phyloP scores from a whole-genome alignment of 805 yeast genomes.

The Lipomyces oligophaga region DNA sequence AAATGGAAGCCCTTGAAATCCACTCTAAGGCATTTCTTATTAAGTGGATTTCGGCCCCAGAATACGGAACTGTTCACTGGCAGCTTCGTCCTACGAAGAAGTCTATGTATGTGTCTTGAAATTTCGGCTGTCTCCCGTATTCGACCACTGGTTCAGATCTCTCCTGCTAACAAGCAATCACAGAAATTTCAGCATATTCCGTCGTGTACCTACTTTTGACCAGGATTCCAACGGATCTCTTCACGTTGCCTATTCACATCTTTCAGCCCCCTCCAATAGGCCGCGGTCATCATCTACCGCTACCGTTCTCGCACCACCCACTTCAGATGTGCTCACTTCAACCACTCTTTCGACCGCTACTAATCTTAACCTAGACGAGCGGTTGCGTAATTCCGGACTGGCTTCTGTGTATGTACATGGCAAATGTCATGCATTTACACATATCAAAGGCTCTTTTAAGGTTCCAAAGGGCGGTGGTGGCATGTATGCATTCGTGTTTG shows the following conservation, averaged over 20 bases:
- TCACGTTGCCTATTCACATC: background rate
- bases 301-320: constrained; percentile 5
- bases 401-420: constrained; percentile 53
- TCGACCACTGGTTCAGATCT: background rate
- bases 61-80: constrained; percentile 64
- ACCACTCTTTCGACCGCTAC: constrained; percentile 8
- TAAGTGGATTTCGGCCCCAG: constrained; percentile 83
- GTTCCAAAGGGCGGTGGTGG: constrained; percentile 54
- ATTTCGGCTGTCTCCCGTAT: background rate
- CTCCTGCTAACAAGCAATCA: background rate
- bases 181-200: constrained; percentile 27
- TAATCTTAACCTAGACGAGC: constrained; percentile 40
- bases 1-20: constrained; percentile 85
- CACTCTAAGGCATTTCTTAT: constrained; percentile 85
- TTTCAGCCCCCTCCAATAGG: background rate
- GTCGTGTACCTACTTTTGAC: constrained; percentile 9
- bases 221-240: constrained; percentile 5
- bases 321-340: background rate
- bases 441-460: constrained; percentile 58
- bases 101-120: constrained; percentile 44
- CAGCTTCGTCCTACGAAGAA: constrained; percentile 74
- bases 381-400: constrained; percentile 53
- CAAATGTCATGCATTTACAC: constrained; percentile 55
- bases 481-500: constrained; percentile 82
- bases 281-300: constrained; percentile 15